Conservation (phyloP, 2,329 filamentous ascomycete species). For the Coniochaeta ligniaria region DNA sequence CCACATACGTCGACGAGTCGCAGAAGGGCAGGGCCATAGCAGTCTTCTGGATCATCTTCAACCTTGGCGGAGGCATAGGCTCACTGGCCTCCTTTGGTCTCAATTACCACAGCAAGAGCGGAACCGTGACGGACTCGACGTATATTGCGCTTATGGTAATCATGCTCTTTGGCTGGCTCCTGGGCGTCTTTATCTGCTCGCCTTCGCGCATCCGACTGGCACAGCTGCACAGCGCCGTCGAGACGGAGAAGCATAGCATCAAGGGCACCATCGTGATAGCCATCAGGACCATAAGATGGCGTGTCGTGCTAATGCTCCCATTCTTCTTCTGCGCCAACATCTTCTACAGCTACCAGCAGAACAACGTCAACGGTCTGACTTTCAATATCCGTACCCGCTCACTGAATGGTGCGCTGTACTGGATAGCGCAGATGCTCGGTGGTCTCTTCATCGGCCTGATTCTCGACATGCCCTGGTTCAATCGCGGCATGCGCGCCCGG, state of each 20-base stretch:
- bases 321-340: constrained; percentile 49
- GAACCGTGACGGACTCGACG: constrained; percentile 40
- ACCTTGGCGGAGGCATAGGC: constrained; percentile 34
- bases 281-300: constrained; percentile 30
- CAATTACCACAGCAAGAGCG: constrained; percentile 29
- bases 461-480: constrained; percentile 34
- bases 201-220: constrained; percentile 32
- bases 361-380: constrained; percentile 44
- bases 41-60: constrained; percentile 38
- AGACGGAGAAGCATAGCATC: constrained; percentile 25
- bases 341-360: constrained; percentile 51
- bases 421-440: constrained; percentile 49
- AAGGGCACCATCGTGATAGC: constrained; percentile 27
- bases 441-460: constrained; percentile 37
- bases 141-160: constrained; percentile 41
- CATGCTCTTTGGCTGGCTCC: constrained; percentile 39
- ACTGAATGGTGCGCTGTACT: constrained; percentile 47
- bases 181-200: constrained; percentile 40
- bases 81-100: constrained; percentile 35
- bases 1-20: constrained; percentile 32
- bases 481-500: constrained; percentile 36
- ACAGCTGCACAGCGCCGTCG: constrained; percentile 26
- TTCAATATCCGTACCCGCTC: constrained; percentile 50
- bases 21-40: constrained; percentile 35
- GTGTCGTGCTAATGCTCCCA: constrained; percentile 30